phyloP scores from a whole-genome alignment of 2,329 filamentous ascomycete genomes.

The Dactylonectria estremocensis region DNA sequence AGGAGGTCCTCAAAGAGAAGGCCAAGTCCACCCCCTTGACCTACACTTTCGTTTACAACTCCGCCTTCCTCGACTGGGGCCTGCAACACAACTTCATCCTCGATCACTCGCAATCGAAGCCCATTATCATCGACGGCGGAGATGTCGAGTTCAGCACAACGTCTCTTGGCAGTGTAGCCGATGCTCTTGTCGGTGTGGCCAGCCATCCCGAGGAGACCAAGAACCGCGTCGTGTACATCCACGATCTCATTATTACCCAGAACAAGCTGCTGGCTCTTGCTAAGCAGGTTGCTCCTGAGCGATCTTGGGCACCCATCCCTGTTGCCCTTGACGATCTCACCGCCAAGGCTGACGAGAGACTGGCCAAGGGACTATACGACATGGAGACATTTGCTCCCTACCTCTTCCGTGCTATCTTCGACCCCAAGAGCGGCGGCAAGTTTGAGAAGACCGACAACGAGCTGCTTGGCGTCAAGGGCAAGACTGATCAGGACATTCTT shows the following conservation, averaged over 20 bases:
- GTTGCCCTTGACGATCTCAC: constrained; percentile 48
- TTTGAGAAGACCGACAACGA: constrained; percentile 59
- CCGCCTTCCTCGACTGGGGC: constrained; percentile 55
- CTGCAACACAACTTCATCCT: constrained; percentile 60
- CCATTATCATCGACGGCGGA: constrained; percentile 66
- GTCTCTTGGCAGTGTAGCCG: constrained; percentile 61
- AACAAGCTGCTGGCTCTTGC: constrained; percentile 60
- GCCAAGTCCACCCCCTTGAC: constrained; percentile 54
- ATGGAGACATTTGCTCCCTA: constrained; percentile 51
- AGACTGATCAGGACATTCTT: constrained; percentile 59
- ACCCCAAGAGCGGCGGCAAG: constrained; percentile 51
- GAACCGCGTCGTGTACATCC: constrained; percentile 65
- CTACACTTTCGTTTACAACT: constrained; percentile 53
- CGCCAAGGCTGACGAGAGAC: constrained; percentile 47
- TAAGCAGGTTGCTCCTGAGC: constrained; percentile 63
- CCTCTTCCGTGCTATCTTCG: constrained; percentile 52
- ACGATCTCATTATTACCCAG: constrained; percentile 62
- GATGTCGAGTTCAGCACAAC: constrained; percentile 64
- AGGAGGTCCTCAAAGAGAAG: constrained; percentile 59
- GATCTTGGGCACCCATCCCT: constrained; percentile 63
- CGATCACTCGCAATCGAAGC: constrained; percentile 56
- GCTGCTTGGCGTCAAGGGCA: constrained; percentile 60
- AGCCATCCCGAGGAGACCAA: constrained; percentile 66
- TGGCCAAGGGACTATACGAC: constrained; percentile 51
- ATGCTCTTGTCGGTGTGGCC: constrained; percentile 65